phyloP scores from a whole-genome alignment of 2,329 filamentous ascomycete species.

The Pseudogymnoascus verrucosus region DNA sequence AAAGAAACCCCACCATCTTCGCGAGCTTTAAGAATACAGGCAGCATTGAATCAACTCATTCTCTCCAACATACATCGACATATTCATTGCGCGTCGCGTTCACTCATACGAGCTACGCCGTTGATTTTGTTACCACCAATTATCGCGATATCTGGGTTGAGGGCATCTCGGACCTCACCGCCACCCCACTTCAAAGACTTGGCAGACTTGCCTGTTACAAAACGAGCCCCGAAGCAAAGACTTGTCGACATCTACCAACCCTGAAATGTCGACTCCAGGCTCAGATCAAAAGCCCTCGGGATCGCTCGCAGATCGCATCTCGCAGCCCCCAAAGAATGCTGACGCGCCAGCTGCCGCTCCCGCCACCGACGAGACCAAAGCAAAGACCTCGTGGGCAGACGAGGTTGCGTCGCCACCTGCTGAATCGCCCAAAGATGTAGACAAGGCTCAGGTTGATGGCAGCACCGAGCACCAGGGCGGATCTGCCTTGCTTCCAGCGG shows the following conservation, averaged over 20 bases:
- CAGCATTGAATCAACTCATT: not conserved
- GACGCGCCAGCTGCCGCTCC: not conserved
- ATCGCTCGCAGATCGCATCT: slow-evolving; percentile 41
- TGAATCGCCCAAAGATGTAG: slow-evolving; percentile 12
- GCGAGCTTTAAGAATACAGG: slow-evolving; percentile 3
- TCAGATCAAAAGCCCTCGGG: slow-evolving; percentile 15
- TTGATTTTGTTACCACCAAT: not conserved
- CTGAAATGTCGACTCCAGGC: slow-evolving; percentile 5
- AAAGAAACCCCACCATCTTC: slow-evolving; percentile 8
- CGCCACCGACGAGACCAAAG: not conserved
- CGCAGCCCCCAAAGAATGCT: slow-evolving; percentile 26
- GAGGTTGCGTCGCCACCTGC: slow-evolving; percentile 29
- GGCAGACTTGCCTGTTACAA: not conserved
- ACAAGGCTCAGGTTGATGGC: slow-evolving; percentile 36
- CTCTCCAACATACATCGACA: not conserved
- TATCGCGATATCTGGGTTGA: not conserved
- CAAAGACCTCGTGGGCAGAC: slow-evolving; percentile 30
- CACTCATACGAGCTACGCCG: not conserved
- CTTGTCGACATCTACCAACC: not conserved
- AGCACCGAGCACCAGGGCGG: slow-evolving; percentile 34
- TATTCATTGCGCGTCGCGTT: not conserved
- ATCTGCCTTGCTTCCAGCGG: slow-evolving; percentile 55
- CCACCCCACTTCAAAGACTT: slow-evolving; percentile 6
- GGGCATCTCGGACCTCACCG: slow-evolving; percentile 1
- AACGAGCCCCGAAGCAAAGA: not conserved